These are phyloP conservation scores for Linum lewisii DNA, from an alignment of 345 rosid species.

Conservation along the genomic window DNA sequence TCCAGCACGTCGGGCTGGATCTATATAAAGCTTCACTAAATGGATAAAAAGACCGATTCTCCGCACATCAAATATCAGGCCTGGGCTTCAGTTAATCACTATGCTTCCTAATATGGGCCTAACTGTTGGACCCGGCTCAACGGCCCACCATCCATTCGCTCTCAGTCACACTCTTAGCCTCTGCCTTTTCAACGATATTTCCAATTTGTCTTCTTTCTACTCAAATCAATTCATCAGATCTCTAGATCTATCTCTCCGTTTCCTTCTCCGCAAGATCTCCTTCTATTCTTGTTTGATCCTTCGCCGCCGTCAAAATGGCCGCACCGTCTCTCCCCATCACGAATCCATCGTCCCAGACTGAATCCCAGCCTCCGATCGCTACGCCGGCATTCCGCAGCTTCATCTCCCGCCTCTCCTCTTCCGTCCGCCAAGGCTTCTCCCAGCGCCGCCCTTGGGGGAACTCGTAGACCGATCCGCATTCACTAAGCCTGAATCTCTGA, in stretches of 20 bases:
- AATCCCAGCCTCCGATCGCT: slow-evolving; percentile 56
- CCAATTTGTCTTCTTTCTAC: background rate
- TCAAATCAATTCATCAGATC: background rate
- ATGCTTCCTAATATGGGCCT: too few species aligned
- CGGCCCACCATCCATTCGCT: too few species aligned
- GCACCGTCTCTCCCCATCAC: slow-evolving; percentile 48
- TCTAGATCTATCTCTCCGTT: background rate
- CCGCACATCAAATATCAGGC: too few species aligned
- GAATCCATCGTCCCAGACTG: slow-evolving; percentile 23
- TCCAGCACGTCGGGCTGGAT: too few species aligned
- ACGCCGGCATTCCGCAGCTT: slow-evolving; percentile 67
- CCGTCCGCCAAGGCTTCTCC: slow-evolving; percentile 61
- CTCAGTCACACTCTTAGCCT: too few species aligned
- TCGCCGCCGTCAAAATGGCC: slow-evolving; percentile 39
- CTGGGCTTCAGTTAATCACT: too few species aligned
- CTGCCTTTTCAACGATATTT: background rate
- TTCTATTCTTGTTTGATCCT: slow-evolving; percentile 11
- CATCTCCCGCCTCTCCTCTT: slow-evolving; percentile 57
- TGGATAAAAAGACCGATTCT: too few species aligned
- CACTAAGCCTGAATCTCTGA: slow-evolving; percentile 47
- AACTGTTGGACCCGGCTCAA: too few species aligned
- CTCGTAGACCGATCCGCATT: slow-evolving; percentile 53
- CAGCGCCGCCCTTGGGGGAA: slow-evolving; percentile 81
- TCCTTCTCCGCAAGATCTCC: background rate
- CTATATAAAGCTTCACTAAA: too few species aligned